Conservation (phyloP, 1,139 yeast species). For the Geotrichum fermentans region DNA sequence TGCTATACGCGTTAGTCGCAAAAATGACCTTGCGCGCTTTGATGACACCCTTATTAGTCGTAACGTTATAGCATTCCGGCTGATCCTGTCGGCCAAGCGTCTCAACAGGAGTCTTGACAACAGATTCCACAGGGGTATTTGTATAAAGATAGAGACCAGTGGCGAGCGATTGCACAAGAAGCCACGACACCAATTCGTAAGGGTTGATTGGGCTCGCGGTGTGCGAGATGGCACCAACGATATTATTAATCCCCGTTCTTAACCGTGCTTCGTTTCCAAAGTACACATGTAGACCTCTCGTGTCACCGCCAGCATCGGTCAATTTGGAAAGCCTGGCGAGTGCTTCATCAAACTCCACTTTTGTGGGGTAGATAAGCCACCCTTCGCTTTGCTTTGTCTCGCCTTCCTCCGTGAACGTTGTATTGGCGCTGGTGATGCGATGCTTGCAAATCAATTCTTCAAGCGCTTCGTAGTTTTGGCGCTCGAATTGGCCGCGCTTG, state of each 20-base stretch:
- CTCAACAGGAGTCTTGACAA: constrained; percentile 23
- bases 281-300: constrained; percentile 20
- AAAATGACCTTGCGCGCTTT: constrained; percentile 37
- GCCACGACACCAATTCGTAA: constrained; percentile 38
- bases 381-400: constrained; percentile 35
- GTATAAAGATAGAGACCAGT: constrained; percentile 42
- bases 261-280: constrained; percentile 23
- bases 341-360: constrained; percentile 24
- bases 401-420: constrained; percentile 6
- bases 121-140: constrained; percentile 35
- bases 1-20: constrained; percentile 44
- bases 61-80: constrained; percentile 28
- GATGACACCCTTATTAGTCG: constrained; percentile 37
- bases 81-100: constrained; percentile 24
- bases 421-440: constrained; percentile 30
- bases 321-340: constrained; percentile 18
- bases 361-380: constrained; percentile 31
- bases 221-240: constrained; percentile 36
- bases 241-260: constrained; percentile 22
- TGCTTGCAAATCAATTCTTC: constrained; percentile 31
- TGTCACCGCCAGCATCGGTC: constrained; percentile 21
- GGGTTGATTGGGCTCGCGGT: constrained; percentile 45
- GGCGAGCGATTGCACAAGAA: constrained; percentile 34
- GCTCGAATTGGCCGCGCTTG: constrained; percentile 31
- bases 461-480: constrained; percentile 26